phyloP scores from a whole-genome alignment of 192 early-diverging fungal species.

The Umbelopsis ramanniana region DNA sequence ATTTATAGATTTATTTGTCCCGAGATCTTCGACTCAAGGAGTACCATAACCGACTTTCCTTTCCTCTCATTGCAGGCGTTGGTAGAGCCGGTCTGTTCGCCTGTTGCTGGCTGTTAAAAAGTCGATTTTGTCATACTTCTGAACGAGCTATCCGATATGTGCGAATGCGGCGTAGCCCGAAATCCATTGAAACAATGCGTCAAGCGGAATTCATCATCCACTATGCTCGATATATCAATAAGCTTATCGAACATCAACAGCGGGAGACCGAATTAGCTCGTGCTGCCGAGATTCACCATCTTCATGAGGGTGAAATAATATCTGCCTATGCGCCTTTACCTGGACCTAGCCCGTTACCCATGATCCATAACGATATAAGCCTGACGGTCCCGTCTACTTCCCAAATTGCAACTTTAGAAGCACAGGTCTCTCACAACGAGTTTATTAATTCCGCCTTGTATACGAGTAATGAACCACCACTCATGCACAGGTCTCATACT shows the following conservation, averaged over 20 bases:
- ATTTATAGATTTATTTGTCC: neutral
- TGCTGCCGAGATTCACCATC: neutral
- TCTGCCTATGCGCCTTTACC: neutral
- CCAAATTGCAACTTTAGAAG: neutral
- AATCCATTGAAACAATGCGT: slow-evolving; percentile 73
- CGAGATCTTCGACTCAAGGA: neutral
- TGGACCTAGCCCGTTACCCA: neutral
- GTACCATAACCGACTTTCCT: neutral
- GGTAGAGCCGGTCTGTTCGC: slow-evolving; percentile 80
- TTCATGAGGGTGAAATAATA: neutral
- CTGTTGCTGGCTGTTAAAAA: slow-evolving; percentile 71
- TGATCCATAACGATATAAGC: neutral
- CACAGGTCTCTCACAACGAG: neutral
- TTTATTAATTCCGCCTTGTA: neutral
- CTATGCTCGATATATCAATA: slow-evolving; percentile 30
- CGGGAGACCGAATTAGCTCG: neutral
- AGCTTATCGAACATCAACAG: neutral
- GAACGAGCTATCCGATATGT: slow-evolving; percentile 62
- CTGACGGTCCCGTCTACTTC: neutral
- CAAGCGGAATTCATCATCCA: slow-evolving; percentile 64
- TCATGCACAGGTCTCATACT: neutral
- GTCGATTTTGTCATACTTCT: slow-evolving; percentile 51
- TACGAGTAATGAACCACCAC: neutral
- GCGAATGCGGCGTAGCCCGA: slow-evolving; percentile 61
- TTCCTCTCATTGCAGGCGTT: slow-evolving; percentile 49